Conservation (phyloP, 75 land plant species). For the Larix kaempferi region DNA sequence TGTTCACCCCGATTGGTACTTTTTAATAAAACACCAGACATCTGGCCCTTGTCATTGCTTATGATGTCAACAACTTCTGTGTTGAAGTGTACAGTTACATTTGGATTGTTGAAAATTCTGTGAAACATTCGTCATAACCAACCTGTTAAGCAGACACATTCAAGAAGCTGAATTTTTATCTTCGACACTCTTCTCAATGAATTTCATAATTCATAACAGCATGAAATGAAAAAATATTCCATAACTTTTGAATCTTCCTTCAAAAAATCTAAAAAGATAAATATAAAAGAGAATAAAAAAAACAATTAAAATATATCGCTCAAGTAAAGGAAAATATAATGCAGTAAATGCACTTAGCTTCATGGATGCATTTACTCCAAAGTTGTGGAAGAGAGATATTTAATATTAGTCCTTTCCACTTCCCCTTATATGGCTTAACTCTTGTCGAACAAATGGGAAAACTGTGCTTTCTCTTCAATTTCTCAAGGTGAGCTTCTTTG, state of each 20-base stretch:
- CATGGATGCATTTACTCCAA: neutral
- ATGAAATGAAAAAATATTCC: neutral
- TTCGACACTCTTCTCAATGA: neutral
- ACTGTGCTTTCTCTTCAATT: neutral
- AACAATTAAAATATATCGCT: neutral
- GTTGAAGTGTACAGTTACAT: constrained; percentile 90
- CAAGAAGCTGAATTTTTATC: constrained; percentile 48
- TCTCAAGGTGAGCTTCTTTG: neutral
- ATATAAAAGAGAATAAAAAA: too few species aligned
- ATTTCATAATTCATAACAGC: neutral
- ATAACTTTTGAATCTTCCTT: neutral
- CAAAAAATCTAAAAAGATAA: constrained; percentile 1
- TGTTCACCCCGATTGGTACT: constrained; percentile 56
- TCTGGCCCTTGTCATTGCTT: constrained; percentile 83
- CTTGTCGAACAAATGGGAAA: neutral
- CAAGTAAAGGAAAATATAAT: neutral
- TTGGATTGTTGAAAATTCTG: constrained; percentile 93
- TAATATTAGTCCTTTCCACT: neutral
- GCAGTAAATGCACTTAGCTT: neutral
- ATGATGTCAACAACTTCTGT: constrained; percentile 76
- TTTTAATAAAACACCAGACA: constrained; percentile 69
- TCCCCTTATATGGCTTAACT: neutral
- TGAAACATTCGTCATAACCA: constrained; percentile 69
- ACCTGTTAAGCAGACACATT: constrained; percentile 75
- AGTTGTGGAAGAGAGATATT: neutral